phyloP scores from a whole-genome alignment of 352 stramenopile genomes.

The Globisporangium abappressorium region DNA sequence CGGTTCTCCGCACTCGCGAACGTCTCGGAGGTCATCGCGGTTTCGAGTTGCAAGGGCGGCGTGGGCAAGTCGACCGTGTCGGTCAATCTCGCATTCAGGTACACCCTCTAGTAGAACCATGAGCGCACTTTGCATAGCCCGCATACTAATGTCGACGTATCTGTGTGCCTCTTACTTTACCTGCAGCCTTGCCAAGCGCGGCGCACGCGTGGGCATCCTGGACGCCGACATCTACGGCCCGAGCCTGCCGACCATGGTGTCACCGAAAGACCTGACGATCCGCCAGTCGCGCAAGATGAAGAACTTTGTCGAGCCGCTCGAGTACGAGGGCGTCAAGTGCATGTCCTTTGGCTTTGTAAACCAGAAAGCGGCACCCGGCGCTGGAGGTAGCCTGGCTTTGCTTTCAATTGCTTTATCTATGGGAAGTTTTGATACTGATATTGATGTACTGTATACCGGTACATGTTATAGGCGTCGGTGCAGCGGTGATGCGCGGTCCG shows the following conservation, averaged over 20 bases:
- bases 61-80: conserved; percentile 99
- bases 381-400: conserved; percentile 34
- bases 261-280: conserved; percentile 60
- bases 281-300: conserved; percentile 64
- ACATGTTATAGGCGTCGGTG: conserved; percentile 49
- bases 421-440: neutral
- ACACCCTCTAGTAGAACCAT: neutral
- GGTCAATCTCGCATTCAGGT: conserved; percentile 97
- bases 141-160: neutral
- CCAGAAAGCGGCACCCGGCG: conserved; percentile 75
- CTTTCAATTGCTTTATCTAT: conserved; percentile 22
- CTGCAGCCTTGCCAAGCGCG: conserved; percentile 79
- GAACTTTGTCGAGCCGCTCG: conserved; percentile 78
- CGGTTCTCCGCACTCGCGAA: conserved; percentile 79
- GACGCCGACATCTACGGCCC: conserved; percentile 99
- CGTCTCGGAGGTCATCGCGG: conserved; percentile 86
- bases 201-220: conserved; percentile 95
- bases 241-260: conserved; percentile 96
- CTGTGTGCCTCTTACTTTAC: neutral
- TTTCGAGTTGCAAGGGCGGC: conserved; percentile 95
- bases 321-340: conserved; percentile 88
- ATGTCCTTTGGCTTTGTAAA: conserved; percentile 94
- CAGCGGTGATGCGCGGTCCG: conserved; percentile 94
- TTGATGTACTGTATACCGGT: neutral
- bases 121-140: neutral